phyloP scores from a whole-genome alignment of 2,329 filamentous ascomycete species.

The Tetracladium maxilliforme region DNA sequence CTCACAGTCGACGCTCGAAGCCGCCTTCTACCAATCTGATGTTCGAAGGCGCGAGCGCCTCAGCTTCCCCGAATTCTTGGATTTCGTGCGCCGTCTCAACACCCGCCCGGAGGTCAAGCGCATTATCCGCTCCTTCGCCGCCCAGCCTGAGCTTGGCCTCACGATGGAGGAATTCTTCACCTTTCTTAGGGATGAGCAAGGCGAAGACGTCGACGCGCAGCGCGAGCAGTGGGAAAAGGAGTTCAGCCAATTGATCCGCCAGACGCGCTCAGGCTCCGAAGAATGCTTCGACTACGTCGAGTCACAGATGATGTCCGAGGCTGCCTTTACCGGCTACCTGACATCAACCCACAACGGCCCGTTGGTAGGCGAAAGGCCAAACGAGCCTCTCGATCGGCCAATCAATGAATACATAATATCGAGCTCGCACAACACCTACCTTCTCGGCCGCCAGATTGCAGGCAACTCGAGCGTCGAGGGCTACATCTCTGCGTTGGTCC shows the following conservation, averaged over 20 bases:
- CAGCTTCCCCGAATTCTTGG: constrained; percentile 67
- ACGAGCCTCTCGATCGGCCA: constrained; percentile 58
- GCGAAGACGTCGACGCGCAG: constrained; percentile 58
- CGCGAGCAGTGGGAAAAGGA: constrained; percentile 51
- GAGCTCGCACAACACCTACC: constrained; percentile 96
- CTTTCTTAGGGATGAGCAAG: constrained; percentile 63
- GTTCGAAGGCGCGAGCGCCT: constrained; percentile 48
- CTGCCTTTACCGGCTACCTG: constrained; percentile 65
- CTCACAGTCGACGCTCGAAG: constrained; percentile 56
- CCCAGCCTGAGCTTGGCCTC: constrained; percentile 47
- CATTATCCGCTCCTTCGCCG: constrained; percentile 51
- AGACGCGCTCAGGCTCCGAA: constrained; percentile 31
- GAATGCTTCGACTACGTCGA: constrained; percentile 29
- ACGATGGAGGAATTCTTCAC: constrained; percentile 57
- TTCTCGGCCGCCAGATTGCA: constrained; percentile 78
- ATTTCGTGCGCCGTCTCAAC: constrained; percentile 73
- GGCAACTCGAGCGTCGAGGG: constrained; percentile 88
- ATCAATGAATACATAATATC: constrained; percentile 97
- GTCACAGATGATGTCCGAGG: constrained; percentile 53
- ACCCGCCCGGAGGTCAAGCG: constrained; percentile 66
- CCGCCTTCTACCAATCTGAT: constrained; percentile 63
- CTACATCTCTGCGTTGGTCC: constrained; percentile 77
- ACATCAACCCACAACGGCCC: constrained; percentile 61
- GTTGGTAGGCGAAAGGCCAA: constrained; percentile 43
- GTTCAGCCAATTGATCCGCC: constrained; percentile 56